Base-by-base conservation (phyloP, 169 alveolate species). In the Plasmodium malariae region DNA sequence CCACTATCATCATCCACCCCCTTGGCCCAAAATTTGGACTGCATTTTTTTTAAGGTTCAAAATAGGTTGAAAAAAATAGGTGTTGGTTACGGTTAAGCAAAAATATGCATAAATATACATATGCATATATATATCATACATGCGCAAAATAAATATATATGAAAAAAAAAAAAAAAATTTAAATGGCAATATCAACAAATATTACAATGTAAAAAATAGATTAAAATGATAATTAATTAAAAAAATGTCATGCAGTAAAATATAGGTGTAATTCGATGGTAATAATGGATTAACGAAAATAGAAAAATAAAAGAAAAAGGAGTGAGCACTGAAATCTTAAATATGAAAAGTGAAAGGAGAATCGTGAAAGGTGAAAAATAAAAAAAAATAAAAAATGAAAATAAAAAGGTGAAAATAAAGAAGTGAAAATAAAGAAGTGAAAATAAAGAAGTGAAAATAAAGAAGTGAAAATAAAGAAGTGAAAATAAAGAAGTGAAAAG, bases 21-120 rank as follows among this genome's bases (percentile, higher is more conserved):
- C 54, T 95, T 96, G 34, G 96, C 97, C 97, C 97, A 95, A 91
- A 95, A 95, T 91, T 94, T 95, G 11, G 97, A 95, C 73, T 95
- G 97, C 97, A 95, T 93, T 60, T 63, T 60, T 57, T 24, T 30
- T 36, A 28, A 49, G 24, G 6, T 37, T 69, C 40, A 55, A 55
- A 40, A 40, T 40, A 40, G 24, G 12, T 30, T 19, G 14, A 63
- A 14, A 63, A 63, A 17, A 4, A 37, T 11, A 63, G n/a, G 17
- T 63, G 19, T 34, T 5, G n/a, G 45, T 17, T 19, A 12, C 26
- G 32, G 1, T 21, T 28, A 36, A 19, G 14, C 21, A 43, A 40
- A 21, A 19, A 40, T 68, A 48, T 40, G 43, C 32, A 71, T 71
- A 49, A 17, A 49, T n/a, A n/a, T 71, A 51, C n/a, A 19, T 68